These are phyloP conservation scores for Cercospora beticola DNA, from an alignment of 2,329 filamentous ascomycete species.

Conservation along the genomic window DNA sequence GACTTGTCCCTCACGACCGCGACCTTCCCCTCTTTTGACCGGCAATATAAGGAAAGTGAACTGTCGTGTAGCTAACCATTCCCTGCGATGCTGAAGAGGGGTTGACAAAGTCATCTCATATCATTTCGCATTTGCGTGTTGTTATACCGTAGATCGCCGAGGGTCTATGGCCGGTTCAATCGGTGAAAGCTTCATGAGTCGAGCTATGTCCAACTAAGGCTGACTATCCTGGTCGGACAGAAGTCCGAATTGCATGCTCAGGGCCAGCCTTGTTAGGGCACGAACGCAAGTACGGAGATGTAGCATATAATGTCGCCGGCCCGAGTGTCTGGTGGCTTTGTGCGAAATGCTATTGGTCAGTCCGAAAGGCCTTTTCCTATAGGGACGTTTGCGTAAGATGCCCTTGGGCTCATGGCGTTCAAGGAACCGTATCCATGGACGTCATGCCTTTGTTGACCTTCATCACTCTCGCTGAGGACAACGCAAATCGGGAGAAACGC, in stretches of 20 bases:
- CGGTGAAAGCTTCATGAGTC: neutral
- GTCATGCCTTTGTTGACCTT: neutral
- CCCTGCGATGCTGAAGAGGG: neutral
- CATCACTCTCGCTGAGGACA: neutral
- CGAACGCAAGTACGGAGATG: neutral
- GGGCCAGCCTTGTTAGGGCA: neutral
- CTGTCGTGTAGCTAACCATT: neutral
- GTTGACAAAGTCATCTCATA: neutral
- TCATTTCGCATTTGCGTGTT: neutral
- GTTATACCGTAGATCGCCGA: neutral
- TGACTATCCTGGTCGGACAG: neutral
- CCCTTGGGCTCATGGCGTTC: neutral
- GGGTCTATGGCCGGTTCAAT: neutral
- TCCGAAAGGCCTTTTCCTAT: neutral
- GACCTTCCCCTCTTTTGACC: neutral
- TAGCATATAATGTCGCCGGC: neutral
- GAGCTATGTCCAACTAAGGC: neutral
- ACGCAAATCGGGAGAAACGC: neutral
- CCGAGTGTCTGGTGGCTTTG: neutral
- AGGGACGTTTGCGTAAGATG: neutral
- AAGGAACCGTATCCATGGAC: neutral
- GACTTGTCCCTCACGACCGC: neutral
- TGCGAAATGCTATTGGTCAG: neutral
- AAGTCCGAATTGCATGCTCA: neutral
- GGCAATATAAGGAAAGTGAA: neutral